Evolutionary conservation across 371 early-diverging fungal genomes (phyloP), one percentile per base, ranked within the genome.

Genomic region (Astathelohania contejeani): DNA sequence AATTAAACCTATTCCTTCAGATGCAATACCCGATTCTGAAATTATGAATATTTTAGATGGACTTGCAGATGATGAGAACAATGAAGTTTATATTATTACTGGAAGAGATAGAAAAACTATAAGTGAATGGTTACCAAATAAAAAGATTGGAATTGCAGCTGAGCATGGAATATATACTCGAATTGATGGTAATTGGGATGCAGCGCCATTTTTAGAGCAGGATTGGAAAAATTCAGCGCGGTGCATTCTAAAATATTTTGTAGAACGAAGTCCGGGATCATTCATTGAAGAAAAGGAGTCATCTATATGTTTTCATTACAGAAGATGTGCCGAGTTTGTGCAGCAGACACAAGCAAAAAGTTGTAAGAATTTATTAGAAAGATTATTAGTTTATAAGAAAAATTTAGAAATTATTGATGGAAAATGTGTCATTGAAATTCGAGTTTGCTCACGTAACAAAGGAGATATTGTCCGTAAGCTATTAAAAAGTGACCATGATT

Each of bases 241-340:
- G 22, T 24, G 22, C 28, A 58, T 61, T 23, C 38, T 52, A 18
- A 22, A 60, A 14, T 69, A 55, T 44, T 67, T 67, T 51, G 46
- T 42, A 3, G 40, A 56, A 27, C 42, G 66, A 49, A 67, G 66
- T 14, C 75, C 75, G n/a, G 66, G 66, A 14, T 61, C 70, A 1
- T 44, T 37, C 18, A 27, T 75, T 19, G 75, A 75, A 55, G 53
- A 54, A 29, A 75, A 75, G 40, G 58, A 43, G 16, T 65, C 62
- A 32, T 67, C 66, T 27, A 55, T 61, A 18, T 63, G 58, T 4
- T 75, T 75, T 53, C 75, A 75, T 50, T 75, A 67, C 56, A 48
- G 63, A 44, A 58, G 55, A 45, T 45, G 20, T 27, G 40, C 45
- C 29, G 25, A 19, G 1, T 3, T 40, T 14, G 25, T 54, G 0